Evolutionary conservation across 192 early-diverging fungal genomes (phyloP), one percentile per base, ranked within the genome.

Genomic region (Coemansia pectinata): DNA sequence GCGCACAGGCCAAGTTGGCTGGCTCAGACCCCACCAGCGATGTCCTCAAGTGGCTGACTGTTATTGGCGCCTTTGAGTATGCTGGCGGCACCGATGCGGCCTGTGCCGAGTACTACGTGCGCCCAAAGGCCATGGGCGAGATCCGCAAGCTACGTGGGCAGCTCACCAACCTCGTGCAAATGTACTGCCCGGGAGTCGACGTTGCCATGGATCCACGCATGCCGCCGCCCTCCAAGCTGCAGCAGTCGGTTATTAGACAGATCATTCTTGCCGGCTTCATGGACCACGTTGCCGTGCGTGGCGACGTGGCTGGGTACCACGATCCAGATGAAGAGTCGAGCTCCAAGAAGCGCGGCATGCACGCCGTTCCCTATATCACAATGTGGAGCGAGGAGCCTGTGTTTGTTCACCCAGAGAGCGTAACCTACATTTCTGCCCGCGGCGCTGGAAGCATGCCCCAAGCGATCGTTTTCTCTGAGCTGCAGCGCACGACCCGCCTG

Each of bases 261-360:
- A 87, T 98, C 48, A 72, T 98, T 4, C 84, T 96, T 2, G 88
- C 94, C 2, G 94, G 95, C 1, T 98, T 94, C 59, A 87, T 94
- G 58, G 98, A 99, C 69, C 92, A 91, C 8, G 87, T 99, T n/a
- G 98, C 98, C 1, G 79, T 91, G 53, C 89, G 94, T 2, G 87
- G 86, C 67, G 95, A 96, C 53, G 77, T 93, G n/a, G 87, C 93
- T 27, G 89, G 78, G 33, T 73, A 71, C 61, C 77, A 73, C 55
- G 72, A 69, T 42, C 64, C 65, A 8, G 80, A 73, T 44, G 73
- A 65, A 19, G 75, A 74, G 59, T 19, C 66, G 64, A 88, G 73
- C 78, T 85, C 67, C 61, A 87, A 87, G 67, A 79, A 79, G 38
- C 79, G 83, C 62, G 76, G 83, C 14, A 81, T 77, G 65, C 83